Conservation (phyloP, 495 filamentous ascomycete genomes). For the Pyrenula aspistea region DNA sequence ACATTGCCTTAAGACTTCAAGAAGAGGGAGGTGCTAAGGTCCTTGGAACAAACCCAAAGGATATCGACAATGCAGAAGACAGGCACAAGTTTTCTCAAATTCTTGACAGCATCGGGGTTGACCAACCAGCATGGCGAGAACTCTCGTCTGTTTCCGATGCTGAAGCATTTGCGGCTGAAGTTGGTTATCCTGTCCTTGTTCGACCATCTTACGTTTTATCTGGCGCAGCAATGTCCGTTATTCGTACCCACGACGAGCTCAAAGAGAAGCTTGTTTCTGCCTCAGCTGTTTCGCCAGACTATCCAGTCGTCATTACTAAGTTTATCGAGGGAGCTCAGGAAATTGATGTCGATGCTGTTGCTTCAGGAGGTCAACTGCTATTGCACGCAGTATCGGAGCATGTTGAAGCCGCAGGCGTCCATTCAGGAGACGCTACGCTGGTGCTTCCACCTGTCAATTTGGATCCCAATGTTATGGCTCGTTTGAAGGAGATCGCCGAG, state of each 20-base stretch:
- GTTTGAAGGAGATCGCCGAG: slow-evolving; percentile 86
- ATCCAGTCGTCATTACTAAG: slow-evolving; percentile 96
- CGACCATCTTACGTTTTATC: slow-evolving; percentile 93
- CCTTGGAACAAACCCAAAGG: slow-evolving; percentile 79
- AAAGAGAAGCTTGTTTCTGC: slow-evolving; percentile 82
- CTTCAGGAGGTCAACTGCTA: slow-evolving; percentile 71
- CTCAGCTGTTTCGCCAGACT: slow-evolving; percentile 82
- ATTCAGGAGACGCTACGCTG: slow-evolving; percentile 90
- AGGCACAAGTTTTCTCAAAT: slow-evolving; percentile 97
- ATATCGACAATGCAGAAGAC: slow-evolving; percentile 96
- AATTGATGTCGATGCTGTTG: slow-evolving; percentile 95
- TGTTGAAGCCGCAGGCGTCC: slow-evolving; percentile 91
- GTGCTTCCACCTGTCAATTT: slow-evolving; percentile 77
- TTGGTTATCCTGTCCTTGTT: slow-evolving; percentile 86
- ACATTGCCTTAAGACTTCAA: slow-evolving; percentile 92
- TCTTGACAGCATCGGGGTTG: slow-evolving; percentile 88
- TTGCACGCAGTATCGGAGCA: slow-evolving; percentile 94
- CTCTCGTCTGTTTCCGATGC: slow-evolving; percentile 83
- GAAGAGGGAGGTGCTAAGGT: slow-evolving; percentile 80
- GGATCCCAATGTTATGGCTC: slow-evolving; percentile 60
- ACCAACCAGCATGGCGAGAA: slow-evolving; percentile 97
- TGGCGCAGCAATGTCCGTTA: slow-evolving; percentile 95
- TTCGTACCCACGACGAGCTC: slow-evolving; percentile 77
- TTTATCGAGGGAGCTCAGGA: slow-evolving; percentile 96
- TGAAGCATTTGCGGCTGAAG: slow-evolving; percentile 67